Conservation (phyloP, 2,329 filamentous ascomycete genomes). For the Clonostachys rosea region DNA sequence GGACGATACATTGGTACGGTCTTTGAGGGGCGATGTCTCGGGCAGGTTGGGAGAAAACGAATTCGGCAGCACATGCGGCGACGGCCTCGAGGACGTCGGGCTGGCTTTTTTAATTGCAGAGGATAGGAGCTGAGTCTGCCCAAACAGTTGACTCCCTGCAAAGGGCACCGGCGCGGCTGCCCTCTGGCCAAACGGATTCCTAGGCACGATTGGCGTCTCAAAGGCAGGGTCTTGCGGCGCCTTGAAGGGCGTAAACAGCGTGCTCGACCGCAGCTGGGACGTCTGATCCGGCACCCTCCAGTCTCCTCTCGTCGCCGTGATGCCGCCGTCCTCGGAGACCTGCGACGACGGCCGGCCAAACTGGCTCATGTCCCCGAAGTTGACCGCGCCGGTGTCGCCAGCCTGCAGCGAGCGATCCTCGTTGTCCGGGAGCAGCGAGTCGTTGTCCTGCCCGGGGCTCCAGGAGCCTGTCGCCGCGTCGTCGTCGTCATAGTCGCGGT, state of each 20-base stretch:
- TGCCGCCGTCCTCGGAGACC: conserved; percentile 32
- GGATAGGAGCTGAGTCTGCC: conserved; percentile 43
- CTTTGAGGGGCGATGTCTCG: conserved; percentile 43
- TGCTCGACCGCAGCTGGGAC: conserved; percentile 13
- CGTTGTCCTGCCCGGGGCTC: conserved; percentile 11
- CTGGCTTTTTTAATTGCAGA: conserved; percentile 45
- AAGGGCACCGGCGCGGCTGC: conserved; percentile 24
- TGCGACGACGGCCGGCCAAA: conserved; percentile 31
- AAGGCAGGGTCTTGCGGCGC: conserved; percentile 4
- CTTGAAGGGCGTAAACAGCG: conserved; percentile 10
- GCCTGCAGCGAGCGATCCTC: conserved; percentile 32
- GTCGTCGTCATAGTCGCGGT: conserved; percentile 51
- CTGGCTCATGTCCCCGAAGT: conserved; percentile 32
- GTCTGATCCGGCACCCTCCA: conserved; percentile 31
- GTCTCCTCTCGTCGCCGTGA: conserved; percentile 27
- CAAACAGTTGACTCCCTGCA: conserved; percentile 46
- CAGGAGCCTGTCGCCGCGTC: conserved; percentile 29
- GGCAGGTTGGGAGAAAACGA: conserved; percentile 39
- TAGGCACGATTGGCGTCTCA: conserved; percentile 43
- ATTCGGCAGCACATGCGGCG: conserved; percentile 40
- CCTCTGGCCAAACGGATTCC: conserved; percentile 40
- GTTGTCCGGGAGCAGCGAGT: conserved; percentile 12
- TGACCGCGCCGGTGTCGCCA: conserved; percentile 45
- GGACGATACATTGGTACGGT: conserved; percentile 40
- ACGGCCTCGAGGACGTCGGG: conserved; percentile 54